Conservation (phyloP, 768 basidiomycete genomes). For the Mycena olivaceomarginata region DNA sequence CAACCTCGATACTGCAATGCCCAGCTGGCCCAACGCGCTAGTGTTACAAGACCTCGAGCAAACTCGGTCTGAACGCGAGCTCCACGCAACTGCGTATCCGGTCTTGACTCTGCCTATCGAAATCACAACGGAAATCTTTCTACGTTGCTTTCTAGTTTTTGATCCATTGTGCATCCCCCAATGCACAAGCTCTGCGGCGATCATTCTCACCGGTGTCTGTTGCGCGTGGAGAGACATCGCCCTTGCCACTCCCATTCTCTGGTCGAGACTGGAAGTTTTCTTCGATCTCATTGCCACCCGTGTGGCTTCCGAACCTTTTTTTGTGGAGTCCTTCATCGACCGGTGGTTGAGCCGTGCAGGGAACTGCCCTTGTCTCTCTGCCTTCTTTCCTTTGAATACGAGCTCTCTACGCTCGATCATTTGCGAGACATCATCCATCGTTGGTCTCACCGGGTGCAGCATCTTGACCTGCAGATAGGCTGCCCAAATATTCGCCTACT, state of each 20-base stretch:
- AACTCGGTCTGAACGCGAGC: background rate
- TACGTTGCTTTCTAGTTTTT: background rate
- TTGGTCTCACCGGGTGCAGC: background rate
- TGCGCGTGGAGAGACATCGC: conserved; percentile 14
- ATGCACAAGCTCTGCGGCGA: background rate
- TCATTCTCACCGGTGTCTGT: background rate
- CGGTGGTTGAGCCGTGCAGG: conserved; percentile 12
- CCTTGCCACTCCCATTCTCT: background rate
- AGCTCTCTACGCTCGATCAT: background rate
- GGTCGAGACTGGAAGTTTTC: background rate
- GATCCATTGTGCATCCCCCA: background rate
- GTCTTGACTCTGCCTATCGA: conserved; percentile 20
- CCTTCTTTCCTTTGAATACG: background rate
- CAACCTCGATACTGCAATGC: no score
- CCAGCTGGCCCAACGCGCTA: no score
- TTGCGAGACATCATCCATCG: background rate
- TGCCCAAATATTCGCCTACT: background rate
- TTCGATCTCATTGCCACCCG: background rate
- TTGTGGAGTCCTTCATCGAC: background rate
- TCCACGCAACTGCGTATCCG: background rate
- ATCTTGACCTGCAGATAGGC: background rate
- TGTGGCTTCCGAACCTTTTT: background rate
- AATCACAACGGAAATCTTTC: conserved; percentile 19
- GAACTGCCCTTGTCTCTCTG: background rate
- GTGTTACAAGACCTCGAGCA: background rate